Percentiles rank a stretch among this genome's conserved stretches.
Evolutionary conservation across 805 yeast species (phyloP).

Genomic region (Suhomyces sp.): DNA sequence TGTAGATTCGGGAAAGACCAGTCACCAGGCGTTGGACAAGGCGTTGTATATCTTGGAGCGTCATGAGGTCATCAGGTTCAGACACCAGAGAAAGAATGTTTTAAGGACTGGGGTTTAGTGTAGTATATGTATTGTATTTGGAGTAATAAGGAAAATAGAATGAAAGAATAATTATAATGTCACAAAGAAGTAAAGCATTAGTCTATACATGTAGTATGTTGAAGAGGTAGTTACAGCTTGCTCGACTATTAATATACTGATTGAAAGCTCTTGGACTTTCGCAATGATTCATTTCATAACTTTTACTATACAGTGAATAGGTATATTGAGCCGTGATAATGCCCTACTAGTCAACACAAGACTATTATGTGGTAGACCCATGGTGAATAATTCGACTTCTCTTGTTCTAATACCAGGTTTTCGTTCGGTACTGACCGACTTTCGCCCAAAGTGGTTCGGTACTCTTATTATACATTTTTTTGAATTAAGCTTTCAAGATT

Average conservation of each 20-base stretch:
- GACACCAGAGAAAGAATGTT: constrained; percentile 82
- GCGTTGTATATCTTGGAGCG: constrained; percentile 81
- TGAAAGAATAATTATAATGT: too few relatives aligned
- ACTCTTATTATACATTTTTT: background rate
- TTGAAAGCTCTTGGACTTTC: too few relatives aligned
- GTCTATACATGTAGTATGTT: too few relatives aligned
- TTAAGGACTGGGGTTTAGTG: constrained; percentile 66
- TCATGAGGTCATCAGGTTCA: constrained; percentile 80
- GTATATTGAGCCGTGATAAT: background rate
- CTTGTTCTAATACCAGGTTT: background rate
- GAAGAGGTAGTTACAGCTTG: background rate
- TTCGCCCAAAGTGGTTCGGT: background rate
- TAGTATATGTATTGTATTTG: background rate
- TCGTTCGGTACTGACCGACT: background rate
- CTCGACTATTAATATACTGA: too few relatives aligned
- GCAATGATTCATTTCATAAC: background rate
- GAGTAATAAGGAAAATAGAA: background rate
- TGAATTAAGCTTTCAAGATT: constrained; percentile 48
- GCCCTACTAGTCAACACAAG: too few relatives aligned
- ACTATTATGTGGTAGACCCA: too few relatives aligned
- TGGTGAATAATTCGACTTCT: background rate
- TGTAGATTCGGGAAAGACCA: constrained; percentile 59
- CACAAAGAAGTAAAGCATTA: too few relatives aligned
- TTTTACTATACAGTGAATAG: background rate
- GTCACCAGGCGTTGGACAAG: constrained; percentile 72